A percentile compares a stretch with the other conserved stretches of the same genome.
Evolutionary conservation across 495 filamentous ascomycete species (phyloP).

Genomic region (Sordaria brevicollis): DNA sequence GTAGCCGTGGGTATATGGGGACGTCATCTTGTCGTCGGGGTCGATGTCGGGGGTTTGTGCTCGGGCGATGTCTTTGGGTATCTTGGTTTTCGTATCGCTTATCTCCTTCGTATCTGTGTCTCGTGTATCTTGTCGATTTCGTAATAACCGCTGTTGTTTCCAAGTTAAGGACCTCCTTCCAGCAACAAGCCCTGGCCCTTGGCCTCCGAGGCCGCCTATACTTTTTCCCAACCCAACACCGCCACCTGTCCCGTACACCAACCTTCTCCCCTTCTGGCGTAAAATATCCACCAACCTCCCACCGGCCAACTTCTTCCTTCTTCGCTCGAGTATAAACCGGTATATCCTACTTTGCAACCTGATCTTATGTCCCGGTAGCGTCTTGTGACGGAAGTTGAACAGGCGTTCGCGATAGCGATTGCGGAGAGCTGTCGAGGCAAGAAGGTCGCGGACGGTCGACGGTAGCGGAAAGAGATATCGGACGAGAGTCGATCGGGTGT

Average conservation of each 20-base stretch:
- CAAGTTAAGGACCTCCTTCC: not conserved
- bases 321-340: constrained; percentile 54
- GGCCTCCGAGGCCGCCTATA: not conserved
- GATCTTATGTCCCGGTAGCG: constrained; percentile 57
- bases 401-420: constrained; percentile 52
- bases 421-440: too few species aligned
- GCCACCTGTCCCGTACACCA: constrained; percentile 16
- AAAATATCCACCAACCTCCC: constrained; percentile 43
- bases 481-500: constrained; percentile 32
- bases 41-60: not conserved
- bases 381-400: constrained; percentile 59
- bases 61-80: not conserved
- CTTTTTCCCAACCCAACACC: not conserved
- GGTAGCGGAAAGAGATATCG: constrained; percentile 52
- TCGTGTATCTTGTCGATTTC: not conserved
- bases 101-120: not conserved
- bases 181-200: not conserved
- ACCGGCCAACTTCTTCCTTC: constrained; percentile 41
- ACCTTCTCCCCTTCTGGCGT: constrained; percentile 34
- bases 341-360: constrained; percentile 67
- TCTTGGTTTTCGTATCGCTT: not conserved
- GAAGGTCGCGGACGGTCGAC: constrained; percentile 10
- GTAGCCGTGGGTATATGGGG: constrained; percentile 19
- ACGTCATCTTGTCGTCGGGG: constrained; percentile 13
- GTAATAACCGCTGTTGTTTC: not conserved